Evolutionary conservation across 1,284 basidiomycete genomes (phyloP).

Genomic region (Meira nashicola): DNA sequence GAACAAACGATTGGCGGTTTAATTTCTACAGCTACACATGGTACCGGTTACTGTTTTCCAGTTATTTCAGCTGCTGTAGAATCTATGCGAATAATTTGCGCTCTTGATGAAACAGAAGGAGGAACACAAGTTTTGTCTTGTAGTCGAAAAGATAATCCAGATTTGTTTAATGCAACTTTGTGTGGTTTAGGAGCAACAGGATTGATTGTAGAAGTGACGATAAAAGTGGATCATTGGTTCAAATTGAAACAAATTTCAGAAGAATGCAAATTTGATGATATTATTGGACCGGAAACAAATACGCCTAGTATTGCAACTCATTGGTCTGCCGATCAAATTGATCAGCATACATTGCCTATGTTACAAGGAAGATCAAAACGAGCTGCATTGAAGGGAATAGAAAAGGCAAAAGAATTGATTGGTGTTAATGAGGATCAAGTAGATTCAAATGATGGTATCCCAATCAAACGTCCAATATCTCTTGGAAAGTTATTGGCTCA

Average conservation of each 20-base stretch:
- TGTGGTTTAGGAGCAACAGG: conserved; percentile 93
- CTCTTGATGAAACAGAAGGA: conserved; percentile 56
- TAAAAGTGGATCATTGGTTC: conserved; percentile 78
- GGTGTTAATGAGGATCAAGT: background rate
- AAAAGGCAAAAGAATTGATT: background rate
- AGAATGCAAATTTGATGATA: conserved; percentile 62
- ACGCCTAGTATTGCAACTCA: conserved; percentile 15
- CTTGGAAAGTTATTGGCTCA: conserved; percentile 35
- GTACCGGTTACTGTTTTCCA: conserved; percentile 73
- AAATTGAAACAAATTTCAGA: conserved; percentile 72
- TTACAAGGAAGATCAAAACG: too few species aligned
- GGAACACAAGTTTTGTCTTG: conserved; percentile 68
- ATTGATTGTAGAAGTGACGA: conserved; percentile 71
- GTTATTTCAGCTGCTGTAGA: conserved; percentile 79
- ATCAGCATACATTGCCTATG: too few species aligned
- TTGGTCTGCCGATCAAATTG: too few species aligned
- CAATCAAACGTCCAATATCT: background rate
- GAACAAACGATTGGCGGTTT: conserved; percentile 94
- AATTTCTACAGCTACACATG: conserved; percentile 91
- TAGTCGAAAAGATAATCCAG: conserved; percentile 63
- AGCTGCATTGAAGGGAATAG: too few species aligned
- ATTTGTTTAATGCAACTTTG: conserved; percentile 84
- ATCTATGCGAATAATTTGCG: conserved; percentile 65
- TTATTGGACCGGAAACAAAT: conserved; percentile 56
- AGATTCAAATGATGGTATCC: background rate